Evolutionary conservation across 1,284 basidiomycete species (phyloP), one percentile per base, ranked within the genome.

Genomic region (Marasmius sp.): DNA sequence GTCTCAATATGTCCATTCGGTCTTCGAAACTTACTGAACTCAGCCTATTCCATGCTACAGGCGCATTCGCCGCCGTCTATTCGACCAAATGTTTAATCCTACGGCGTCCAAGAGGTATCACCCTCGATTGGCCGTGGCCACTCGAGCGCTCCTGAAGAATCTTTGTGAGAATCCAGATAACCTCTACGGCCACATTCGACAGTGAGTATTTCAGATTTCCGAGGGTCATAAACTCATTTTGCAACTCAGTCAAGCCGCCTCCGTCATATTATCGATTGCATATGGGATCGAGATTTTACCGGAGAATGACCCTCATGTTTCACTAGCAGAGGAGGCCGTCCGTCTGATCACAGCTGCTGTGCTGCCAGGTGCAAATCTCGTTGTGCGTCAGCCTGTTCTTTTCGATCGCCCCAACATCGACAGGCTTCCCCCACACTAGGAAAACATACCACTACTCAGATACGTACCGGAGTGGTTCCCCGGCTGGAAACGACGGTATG

Each of bases 391-490:
- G 27, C 27, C 27, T 27, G 5, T 27, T 5, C 27, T 27, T 27
- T 27, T 27, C 27, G 27, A 27, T 27, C 27, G 27, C 27, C 27
- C 27, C 27, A 5, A 27, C 5, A 27, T 27, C 27, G 27, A 27
- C 27, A 27, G 27, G 27, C 27, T 27, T 27, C 27, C 27, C 5
- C 27, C 5, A 27, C 27, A 27, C 27, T 27, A 27, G 27, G 66
- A 67, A 16, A 18, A 18, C 6, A 11, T 63, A 3, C 62, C 50
- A 48, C 2, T 67, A 69, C 47, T 65, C 64, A 39, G 65, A 54
- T 16, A 67, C 73, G 62, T 58, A 59, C 16, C 58, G 11, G 58
- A 48, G 7, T 59, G 58, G 58, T 10, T 59, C n/a, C 58, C 58
- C 2, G 37, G 52, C 27, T 43, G 27, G 38, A 47, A 47, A 11